Base-by-base conservation (phyloP, 2,329 filamentous ascomycete genomes). In the Cladosporium oxysporum region DNA sequence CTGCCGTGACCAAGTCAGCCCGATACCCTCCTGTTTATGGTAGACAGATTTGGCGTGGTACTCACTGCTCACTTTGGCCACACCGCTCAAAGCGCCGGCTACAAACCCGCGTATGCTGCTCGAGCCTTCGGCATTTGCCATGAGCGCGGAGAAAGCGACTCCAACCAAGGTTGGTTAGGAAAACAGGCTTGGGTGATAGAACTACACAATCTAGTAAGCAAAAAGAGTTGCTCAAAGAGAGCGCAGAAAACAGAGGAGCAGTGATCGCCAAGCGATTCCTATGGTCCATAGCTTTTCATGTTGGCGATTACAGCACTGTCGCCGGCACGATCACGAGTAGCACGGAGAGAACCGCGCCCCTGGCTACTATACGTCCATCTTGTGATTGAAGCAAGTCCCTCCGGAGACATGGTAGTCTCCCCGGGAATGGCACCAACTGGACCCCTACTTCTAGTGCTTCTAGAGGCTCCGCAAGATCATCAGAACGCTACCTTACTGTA, bases 71-170 rank as follows among this genome's bases (percentile, higher is more conserved):
- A 97, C 82, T 81, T 98, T 98, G 66, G 93, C 89, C 74, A 98
- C 90, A 26, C 95, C 95, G 44, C 92, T 96, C 76, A 97, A 97
- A 11, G 97, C 88, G 18, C 95, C 95, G 0, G 92, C 94, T 33
- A 97, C 91, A 76, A 98, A 99, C 14, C 41, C 41, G 18, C 14
- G 41, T n/a, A 47, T 47, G 18, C 41, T 47, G 41, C 41, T 47
- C 41, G 41, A 47, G 41, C 41, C 41, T n/a, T 47, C 41, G 14
- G 41, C 41, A 47, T 7, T 47, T 3, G 41, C 41, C 41, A 47
- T 47, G 41, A 47, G 41, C 21, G 5, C 41, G 16, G 18, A 47
- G 14, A n/a, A n/a, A n/a, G 18, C n/a, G 41, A 47, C 3, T 47
- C 41, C 10, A n/a, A 3, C 21, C 16, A 47, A 47, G 41, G 3